Percentiles rank a stretch among this genome's conserved stretches.
These are phyloP conservation scores for Aspergillus incahuasiensis DNA, from an alignment of 495 filamentous ascomycete species.

Conservation along the genomic window DNA sequence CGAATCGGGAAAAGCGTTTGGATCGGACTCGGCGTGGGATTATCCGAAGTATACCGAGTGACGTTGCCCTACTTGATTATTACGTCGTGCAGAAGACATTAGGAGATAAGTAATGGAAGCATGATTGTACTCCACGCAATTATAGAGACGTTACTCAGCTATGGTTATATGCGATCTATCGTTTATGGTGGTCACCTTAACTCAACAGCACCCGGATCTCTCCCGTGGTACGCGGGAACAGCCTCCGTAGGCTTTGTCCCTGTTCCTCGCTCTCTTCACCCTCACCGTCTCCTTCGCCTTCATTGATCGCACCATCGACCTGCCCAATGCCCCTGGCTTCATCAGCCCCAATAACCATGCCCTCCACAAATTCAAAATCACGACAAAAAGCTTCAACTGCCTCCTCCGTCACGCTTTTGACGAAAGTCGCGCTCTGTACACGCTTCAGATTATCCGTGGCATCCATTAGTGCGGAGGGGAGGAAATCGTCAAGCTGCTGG, in stretches of 20 bases:
- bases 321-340: constrained; percentile 38
- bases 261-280: constrained; percentile 35
- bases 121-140: too few species aligned
- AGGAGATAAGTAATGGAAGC: too few species aligned
- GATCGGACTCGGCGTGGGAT: constrained; percentile 11
- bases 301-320: constrained; percentile 24
- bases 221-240: constrained; percentile 79
- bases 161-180: too few species aligned
- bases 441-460: constrained; percentile 73
- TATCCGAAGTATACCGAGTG: background rate
- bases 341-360: constrained; percentile 55
- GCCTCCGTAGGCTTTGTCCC: constrained; percentile 51
- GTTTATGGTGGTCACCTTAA: too few species aligned
- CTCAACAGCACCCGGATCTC: constrained; percentile 79
- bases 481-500: constrained; percentile 82
- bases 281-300: constrained; percentile 36
- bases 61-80: background rate
- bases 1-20: constrained; percentile 18
- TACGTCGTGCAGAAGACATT: too few species aligned
- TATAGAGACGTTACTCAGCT: too few species aligned
- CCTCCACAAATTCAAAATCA: constrained; percentile 88
- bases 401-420: constrained; percentile 71
- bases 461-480: constrained; percentile 90
- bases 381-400: constrained; percentile 83
- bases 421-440: constrained; percentile 62